phyloP scores from a whole-genome alignment of 768 basidiomycete genomes.

The Serendipita sp. region DNA sequence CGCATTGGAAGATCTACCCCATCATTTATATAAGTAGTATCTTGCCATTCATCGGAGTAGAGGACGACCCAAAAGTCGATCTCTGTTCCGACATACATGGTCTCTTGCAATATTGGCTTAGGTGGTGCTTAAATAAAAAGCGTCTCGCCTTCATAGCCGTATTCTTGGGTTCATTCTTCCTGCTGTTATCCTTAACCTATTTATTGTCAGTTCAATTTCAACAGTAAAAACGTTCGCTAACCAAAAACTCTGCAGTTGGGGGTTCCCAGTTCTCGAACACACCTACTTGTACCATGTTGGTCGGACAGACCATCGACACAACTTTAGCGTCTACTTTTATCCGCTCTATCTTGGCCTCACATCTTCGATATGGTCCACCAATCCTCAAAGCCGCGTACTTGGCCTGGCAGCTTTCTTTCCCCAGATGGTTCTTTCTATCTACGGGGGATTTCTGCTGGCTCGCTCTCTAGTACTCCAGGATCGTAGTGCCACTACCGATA shows the following conservation, averaged over 20 bases:
- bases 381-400: constrained; percentile 25
- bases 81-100: constrained; percentile 10
- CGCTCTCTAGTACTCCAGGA: constrained; percentile 10
- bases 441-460: constrained; percentile 60
- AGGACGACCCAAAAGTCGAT: constrained; percentile 8
- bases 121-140: constrained; percentile 29
- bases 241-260: constrained; percentile 52
- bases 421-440: constrained; percentile 57
- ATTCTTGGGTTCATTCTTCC: constrained; percentile 50
- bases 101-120: constrained; percentile 13
- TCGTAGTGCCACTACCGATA: neutral
- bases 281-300: constrained; percentile 86
- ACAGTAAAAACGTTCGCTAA: constrained; percentile 1
- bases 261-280: constrained; percentile 77
- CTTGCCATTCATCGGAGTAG: constrained; percentile 33
- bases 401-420: constrained; percentile 67
- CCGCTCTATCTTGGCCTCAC: constrained; percentile 72
- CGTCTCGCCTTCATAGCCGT: constrained; percentile 51
- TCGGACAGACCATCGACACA: constrained; percentile 90
- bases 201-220: constrained; percentile 40
- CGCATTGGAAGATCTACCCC: constrained; percentile 97
- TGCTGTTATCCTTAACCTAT: constrained; percentile 52
- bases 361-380: constrained; percentile 21
- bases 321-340: constrained; percentile 97
- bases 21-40: constrained; percentile 77